Conservation (phyloP, 768 basidiomycete species). For the Filobasidium wieringae region DNA sequence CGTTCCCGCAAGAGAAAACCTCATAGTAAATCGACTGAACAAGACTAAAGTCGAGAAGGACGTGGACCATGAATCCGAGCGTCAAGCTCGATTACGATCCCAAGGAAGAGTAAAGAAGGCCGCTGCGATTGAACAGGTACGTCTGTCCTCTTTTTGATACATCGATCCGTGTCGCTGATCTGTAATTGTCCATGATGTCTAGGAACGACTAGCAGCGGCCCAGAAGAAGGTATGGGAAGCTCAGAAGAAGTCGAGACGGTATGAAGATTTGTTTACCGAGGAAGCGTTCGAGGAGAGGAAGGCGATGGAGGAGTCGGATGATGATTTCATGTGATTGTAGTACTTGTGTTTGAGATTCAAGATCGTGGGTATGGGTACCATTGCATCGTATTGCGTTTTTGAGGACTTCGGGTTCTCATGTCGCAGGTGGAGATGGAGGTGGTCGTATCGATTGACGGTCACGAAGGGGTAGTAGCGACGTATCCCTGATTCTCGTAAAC, state of each 20-base stretch:
- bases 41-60: constrained; percentile 76
- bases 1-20: constrained; percentile 67
- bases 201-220: constrained; percentile 72
- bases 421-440: no score
- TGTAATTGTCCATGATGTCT: neutral
- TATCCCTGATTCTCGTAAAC: constrained; percentile 29
- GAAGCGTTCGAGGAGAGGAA: constrained; percentile 27
- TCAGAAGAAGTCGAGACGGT: constrained; percentile 77
- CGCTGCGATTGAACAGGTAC: constrained; percentile 64
- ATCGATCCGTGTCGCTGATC: neutral
- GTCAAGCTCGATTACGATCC: constrained; percentile 53
- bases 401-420: no score
- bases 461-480: constrained; percentile 6
- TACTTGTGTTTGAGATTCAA: no score
- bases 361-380: no score
- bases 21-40: constrained; percentile 80
- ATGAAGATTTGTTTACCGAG: constrained; percentile 63
- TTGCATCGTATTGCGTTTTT: neutral
- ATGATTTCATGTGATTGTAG: constrained; percentile 40
- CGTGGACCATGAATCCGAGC: constrained; percentile 85
- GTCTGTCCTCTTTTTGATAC: constrained; percentile 8
- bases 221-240: constrained; percentile 64
- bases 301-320: constrained; percentile 46
- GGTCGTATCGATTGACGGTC: no score
- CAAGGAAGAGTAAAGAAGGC: constrained; percentile 45